Conservation (phyloP, 2,329 filamentous ascomycete genomes). For the Xylogone sp. region DNA sequence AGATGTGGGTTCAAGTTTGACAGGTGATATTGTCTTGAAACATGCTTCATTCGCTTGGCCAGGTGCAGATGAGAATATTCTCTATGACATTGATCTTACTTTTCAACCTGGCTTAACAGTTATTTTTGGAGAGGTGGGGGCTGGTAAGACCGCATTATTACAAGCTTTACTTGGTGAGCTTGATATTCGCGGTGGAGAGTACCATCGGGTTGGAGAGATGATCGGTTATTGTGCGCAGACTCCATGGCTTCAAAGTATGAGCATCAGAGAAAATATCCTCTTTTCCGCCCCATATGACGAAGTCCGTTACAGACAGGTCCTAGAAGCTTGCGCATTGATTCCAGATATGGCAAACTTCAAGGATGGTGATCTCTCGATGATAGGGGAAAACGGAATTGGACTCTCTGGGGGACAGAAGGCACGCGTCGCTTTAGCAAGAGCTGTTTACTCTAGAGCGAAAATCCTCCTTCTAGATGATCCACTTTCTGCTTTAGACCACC, state of each 20-base stretch:
- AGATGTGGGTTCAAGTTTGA: slow-evolving; percentile 25
- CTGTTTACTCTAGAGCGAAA: slow-evolving; percentile 52
- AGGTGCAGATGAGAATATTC: slow-evolving; percentile 53
- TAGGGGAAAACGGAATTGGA: slow-evolving; percentile 59
- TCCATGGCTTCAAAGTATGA: slow-evolving; percentile 68
- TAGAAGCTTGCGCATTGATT: slow-evolving; percentile 59
- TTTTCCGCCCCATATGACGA: slow-evolving; percentile 67
- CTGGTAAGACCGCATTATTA: slow-evolving; percentile 52
- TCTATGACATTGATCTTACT: slow-evolving; percentile 48
- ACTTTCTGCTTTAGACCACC: slow-evolving; percentile 57
- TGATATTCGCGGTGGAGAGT: slow-evolving; percentile 22
- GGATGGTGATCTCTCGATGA: slow-evolving; percentile 57
- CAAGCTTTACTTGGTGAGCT: slow-evolving; percentile 28
- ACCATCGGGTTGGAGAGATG: slow-evolving; percentile 49
- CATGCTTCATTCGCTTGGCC: slow-evolving; percentile 78
- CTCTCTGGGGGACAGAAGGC: slow-evolving; percentile 59
- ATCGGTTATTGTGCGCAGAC: slow-evolving; percentile 63
- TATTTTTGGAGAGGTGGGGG: slow-evolving; percentile 59
- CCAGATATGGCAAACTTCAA: slow-evolving; percentile 60
- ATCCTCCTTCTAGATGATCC: slow-evolving; percentile 57
- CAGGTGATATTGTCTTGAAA: slow-evolving; percentile 43
- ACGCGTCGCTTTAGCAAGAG: slow-evolving; percentile 56
- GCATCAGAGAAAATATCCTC: slow-evolving; percentile 64
- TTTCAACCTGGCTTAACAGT: slow-evolving; percentile 56
- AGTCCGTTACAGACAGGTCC: slow-evolving; percentile 62